Base-by-base conservation (phyloP, 2,329 filamentous ascomycete genomes). In the Talaromyces rugulosus region DNA sequence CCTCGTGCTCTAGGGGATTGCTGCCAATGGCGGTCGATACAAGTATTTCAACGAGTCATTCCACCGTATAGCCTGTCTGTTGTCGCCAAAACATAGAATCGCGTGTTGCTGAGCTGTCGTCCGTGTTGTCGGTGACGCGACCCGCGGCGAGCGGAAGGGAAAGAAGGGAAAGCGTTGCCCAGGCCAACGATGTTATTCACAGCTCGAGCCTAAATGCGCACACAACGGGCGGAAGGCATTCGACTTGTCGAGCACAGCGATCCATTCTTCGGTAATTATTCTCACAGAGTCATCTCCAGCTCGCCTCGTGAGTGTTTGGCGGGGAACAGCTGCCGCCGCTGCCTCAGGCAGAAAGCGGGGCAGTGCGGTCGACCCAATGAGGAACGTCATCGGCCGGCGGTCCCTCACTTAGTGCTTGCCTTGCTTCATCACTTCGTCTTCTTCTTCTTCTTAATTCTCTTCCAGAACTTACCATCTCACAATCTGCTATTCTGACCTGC, bases 281-380 rank as follows among this genome's bases (percentile, higher is more conserved):
- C 47, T 52, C 53, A 44, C 42, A 56, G 56, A 31, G 59, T 42
- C 40, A 56, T 28, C 27, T 42, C 55, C n/a, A 40, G 31, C 1
- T 23, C 23, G 23, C 23, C 23, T 23, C 23, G 6, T 33, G 36
- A 40, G 14, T n/a, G 14, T n/a, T n/a, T n/a, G 36, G 36, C 36
- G 36, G 36, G 36, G 36, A 40, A n/a, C 36, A n/a, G 44, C 23
- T 47, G n/a, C 42, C 23, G n/a, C 44, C 16, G 18, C 44, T 27
- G 61, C 61, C 61, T 64, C n/a, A 63, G 63, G 63, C 61, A 23
- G 3, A 51, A 54, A 63, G 63, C 63, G 63, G 63, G 63, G 63
- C 61, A 53, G 2, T 18, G 4, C 18, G 11, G 4, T 7, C 30
- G 31, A 23, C 12, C 61, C 61, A 62, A 62, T 59, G 31, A 18